Base-by-base conservation (phyloP, 805 yeast genomes). In the Scheffersomyces ergatensis region DNA sequence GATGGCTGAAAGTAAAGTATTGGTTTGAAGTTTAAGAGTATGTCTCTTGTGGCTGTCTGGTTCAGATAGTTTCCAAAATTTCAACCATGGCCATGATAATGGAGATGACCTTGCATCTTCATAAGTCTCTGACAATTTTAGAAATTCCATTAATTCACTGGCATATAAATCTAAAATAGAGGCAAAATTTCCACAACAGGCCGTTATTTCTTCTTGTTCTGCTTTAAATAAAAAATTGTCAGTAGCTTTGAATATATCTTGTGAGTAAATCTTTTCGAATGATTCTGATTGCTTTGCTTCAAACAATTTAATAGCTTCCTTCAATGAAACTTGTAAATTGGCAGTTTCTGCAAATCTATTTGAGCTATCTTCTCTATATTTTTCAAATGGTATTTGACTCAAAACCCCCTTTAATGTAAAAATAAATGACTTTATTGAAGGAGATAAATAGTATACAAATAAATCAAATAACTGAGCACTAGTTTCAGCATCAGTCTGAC, bases 141-240 rank as follows among this genome's bases (percentile, higher is more conserved):
- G 57, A 44, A 81, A 78, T 2, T 59, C 62, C 16, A 60, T 54
- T 37, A 86, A 59, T 46, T 84, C 89, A 26, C 67, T 66, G 1
- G 88, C 80, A 48, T 79, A 80, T 40, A 83, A 78, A 2, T 78
- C 75, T 29, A 88, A 56, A 18, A 85, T 69, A 26, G 81, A 76
- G 1, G 90, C 73, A 54, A 86, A 86, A 55, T 86, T 85, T 1
- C 90, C 92, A 64, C 93, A 85, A 34, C 86, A 77, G 0, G 95
- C 95, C 1, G 90, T 85, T 3, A 86, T 84, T 48, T 85, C 89
- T 60, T 86, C 95, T 50, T 83, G 85, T 44, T 81, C 83, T 1
- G 83, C 71, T 44, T 71, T 76, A 31, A 70, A 54, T 53, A 63
- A 31, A 51, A 71, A 50, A 15, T 29, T 15, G 36, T 62, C 53